Evolutionary conservation across 345 rosid species (phyloP).

Genomic region (Euphorbia peplus): DNA sequence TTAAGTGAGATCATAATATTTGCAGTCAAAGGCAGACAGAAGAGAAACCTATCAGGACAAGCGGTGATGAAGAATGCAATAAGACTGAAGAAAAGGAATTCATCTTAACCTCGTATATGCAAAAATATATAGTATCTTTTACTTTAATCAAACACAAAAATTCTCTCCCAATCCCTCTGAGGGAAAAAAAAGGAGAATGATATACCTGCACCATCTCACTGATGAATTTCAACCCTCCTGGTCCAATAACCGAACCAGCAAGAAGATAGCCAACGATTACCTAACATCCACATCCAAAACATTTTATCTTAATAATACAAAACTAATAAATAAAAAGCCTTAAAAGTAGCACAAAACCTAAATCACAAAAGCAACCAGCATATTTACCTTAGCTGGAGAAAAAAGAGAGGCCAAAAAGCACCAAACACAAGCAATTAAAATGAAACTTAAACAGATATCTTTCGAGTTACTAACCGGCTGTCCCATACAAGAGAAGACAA

Average conservation of each 20-base stretch:
- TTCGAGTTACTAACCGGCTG: slow-evolving; percentile 82
- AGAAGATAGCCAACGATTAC: slow-evolving; percentile 98
- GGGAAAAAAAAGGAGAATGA: background rate
- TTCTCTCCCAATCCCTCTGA: background rate
- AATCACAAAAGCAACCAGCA: slow-evolving; percentile 14
- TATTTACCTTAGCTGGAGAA: slow-evolving; percentile 2
- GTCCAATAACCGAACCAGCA: slow-evolving; percentile 93
- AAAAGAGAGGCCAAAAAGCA: background rate
- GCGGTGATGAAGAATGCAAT: background rate
- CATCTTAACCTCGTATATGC: background rate
- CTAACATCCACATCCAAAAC: slow-evolving; percentile 33
- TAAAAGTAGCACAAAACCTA: slow-evolving; percentile 2
- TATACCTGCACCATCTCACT: slow-evolving; percentile 99
- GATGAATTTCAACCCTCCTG: slow-evolving; percentile 95
- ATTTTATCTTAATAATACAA: too few species aligned
- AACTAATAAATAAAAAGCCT: background rate
- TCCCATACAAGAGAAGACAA: slow-evolving; percentile 87
- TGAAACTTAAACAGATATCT: slow-evolving; percentile 13
- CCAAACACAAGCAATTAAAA: slow-evolving; percentile 12
- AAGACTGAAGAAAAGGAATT: background rate
- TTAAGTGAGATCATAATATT: background rate
- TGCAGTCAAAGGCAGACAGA: background rate
- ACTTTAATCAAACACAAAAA: background rate
- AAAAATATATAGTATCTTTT: background rate
- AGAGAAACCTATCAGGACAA: background rate